phyloP scores from a whole-genome alignment of 306 rosid species.

The Glycine latifolia region DNA sequence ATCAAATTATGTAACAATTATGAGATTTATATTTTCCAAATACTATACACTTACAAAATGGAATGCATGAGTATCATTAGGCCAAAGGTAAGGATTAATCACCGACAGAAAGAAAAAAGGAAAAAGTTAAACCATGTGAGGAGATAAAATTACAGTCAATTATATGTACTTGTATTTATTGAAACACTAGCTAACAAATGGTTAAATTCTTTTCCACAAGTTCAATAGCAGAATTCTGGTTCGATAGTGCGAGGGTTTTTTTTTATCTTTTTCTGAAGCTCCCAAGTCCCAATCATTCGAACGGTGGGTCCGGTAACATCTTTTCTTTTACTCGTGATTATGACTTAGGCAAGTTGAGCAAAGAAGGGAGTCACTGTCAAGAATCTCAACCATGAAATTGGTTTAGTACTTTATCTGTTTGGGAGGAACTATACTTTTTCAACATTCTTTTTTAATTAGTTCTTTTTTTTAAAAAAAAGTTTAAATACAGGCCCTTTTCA shows the following conservation, averaged over 20 bases:
- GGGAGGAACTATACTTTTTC: constrained; percentile 8
- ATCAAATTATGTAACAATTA: too few species aligned
- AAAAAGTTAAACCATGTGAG: constrained; percentile 8
- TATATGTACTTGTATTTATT: not conserved
- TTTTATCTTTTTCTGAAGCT: constrained; percentile 12
- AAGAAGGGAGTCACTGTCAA: constrained; percentile 52
- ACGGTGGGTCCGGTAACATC: constrained; percentile 54
- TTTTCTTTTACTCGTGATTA: constrained; percentile 51
- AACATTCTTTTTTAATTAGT: not conserved
- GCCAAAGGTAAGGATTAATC: not conserved
- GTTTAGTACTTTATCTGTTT: constrained; percentile 45
- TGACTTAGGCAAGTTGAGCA: constrained; percentile 56
- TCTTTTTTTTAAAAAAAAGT: not conserved
- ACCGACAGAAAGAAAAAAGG: not conserved
- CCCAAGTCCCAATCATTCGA: constrained; percentile 47
- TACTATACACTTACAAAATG: not conserved
- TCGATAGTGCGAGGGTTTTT: constrained; percentile 11
- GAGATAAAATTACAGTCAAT: not conserved
- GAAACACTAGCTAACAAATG: constrained; percentile 12
- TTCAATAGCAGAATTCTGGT: constrained; percentile 8
- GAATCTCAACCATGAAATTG: constrained; percentile 56
- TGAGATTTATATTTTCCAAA: not conserved
- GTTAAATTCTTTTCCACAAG: not conserved
- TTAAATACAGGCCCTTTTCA: not conserved
- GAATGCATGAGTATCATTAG: not conserved